Evolutionary conservation across 2,329 filamentous ascomycete species (phyloP), one percentile per base, ranked within the genome.

Genomic region (Xylariaceae sp.): DNA sequence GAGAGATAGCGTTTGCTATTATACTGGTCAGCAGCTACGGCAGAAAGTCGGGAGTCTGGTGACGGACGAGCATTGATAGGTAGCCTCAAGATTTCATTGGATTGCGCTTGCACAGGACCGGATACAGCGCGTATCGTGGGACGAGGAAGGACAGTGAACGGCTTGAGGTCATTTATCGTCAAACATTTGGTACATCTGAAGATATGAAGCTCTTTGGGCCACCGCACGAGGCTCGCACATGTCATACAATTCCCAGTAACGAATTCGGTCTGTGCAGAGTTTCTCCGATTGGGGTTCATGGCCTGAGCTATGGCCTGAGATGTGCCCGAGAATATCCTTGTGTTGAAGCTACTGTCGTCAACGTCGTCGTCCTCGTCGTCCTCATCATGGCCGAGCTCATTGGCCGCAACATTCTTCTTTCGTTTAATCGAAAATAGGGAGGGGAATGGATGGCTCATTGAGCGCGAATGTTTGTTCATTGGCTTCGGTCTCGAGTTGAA

Each of bases 101-200:
- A 58, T 45, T 64, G 64, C 37, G 61, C 51, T 42, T 42, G 37
- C 47, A 64, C 15, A 10, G 61, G 53, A 56, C 51, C 56, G 30
- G 58, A 39, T 35, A 58, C 56, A 6, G 59, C 58, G 13, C 67
- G 64, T 9, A 60, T 65, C 57, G 67, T 66, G 61, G 68, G 57
- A 49, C 66, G 60, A 15, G 62, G 42, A 30, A 67, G 60, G 10
- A 72, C 68, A 37, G 70, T 71, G 34, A 63, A 56, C 1, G 80
- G 80, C 61, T 82, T 79, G 55, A 96, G 73, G 71, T 96, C 91
- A 71, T 95, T 96, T 70, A 96, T 86, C 15, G 89, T 94, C 68
- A 89, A 77, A 73, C 92, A 96, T 57, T 90, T 88, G 48, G 89
- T 88, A 73, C 92, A 96, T 66, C 90, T 83, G 73, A 94, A 96